phyloP scores from a whole-genome alignment of 495 filamentous ascomycete species.

The Extremus antarcticus region DNA sequence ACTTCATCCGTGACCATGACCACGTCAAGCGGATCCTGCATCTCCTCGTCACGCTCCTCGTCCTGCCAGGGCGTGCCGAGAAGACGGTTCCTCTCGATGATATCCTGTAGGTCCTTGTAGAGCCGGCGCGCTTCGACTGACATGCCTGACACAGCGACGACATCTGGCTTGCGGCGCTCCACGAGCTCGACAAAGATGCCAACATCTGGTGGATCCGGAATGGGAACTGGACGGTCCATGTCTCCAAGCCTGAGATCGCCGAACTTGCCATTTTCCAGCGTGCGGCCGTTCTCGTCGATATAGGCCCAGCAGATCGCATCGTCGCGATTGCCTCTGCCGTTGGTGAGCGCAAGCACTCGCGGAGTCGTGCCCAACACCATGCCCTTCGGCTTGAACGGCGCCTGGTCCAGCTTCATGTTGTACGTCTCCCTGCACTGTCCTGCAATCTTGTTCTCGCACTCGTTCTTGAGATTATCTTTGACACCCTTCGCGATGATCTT shows the following conservation, averaged over 20 bases:
- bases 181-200: slow-evolving; percentile 63
- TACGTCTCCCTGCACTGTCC: slow-evolving; percentile 75
- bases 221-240: slow-evolving; percentile 45
- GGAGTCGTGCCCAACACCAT: slow-evolving; percentile 80
- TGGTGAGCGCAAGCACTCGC: slow-evolving; percentile 74
- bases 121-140: slow-evolving; percentile 77
- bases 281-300: slow-evolving; percentile 83
- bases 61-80: slow-evolving; percentile 57
- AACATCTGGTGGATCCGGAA: slow-evolving; percentile 34
- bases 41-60: slow-evolving; percentile 47
- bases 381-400: slow-evolving; percentile 90
- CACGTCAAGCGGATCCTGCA: slow-evolving; percentile 67
- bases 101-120: slow-evolving; percentile 61
- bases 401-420: slow-evolving; percentile 80
- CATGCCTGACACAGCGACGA: slow-evolving; percentile 82
- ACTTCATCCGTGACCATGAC: slow-evolving; percentile 93
- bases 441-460: slow-evolving; percentile 81
- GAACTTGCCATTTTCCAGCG: slow-evolving; percentile 81
- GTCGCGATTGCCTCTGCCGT: slow-evolving; percentile 62
- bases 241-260: slow-evolving; percentile 63
- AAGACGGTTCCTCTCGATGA: slow-evolving; percentile 65
- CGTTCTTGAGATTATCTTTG: slow-evolving; percentile 81
- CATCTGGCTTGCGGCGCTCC: slow-evolving; percentile 69
- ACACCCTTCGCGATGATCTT: slow-evolving; percentile 75
- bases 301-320: slow-evolving; percentile 86